phyloP scores from a whole-genome alignment of 1,139 yeast genomes.

The Lodderomyces orthopsilosis region DNA sequence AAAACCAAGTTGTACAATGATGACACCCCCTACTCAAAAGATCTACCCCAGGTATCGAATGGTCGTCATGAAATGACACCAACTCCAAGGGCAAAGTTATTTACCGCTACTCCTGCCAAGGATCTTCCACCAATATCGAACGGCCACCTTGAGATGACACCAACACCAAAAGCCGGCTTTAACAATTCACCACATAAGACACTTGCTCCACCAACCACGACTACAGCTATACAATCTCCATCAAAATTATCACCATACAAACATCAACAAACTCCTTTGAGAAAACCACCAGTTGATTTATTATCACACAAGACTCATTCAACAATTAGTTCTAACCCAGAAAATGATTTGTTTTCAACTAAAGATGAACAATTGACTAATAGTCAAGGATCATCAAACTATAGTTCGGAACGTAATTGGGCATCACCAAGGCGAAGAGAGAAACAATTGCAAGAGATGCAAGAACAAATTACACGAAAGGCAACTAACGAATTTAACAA shows the following conservation, averaged over 20 bases:
- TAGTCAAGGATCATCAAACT: constrained; percentile 26
- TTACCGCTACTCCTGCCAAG: constrained; percentile 1
- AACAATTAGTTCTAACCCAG: constrained; percentile 20
- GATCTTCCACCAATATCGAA: constrained; percentile 1
- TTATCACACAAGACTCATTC: constrained; percentile 21
- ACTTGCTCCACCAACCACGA: neutral
- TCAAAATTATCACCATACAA: constrained; percentile 1
- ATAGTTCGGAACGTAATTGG: constrained; percentile 40
- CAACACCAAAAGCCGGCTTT: constrained; percentile 1
- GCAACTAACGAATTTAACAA: constrained; percentile 16
- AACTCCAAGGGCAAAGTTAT: constrained; percentile 1
- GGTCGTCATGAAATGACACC: neutral
- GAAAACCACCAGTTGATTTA: constrained; percentile 20
- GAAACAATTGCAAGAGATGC: constrained; percentile 34
- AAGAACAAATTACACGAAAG: constrained; percentile 38
- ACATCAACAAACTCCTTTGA: constrained; percentile 16
- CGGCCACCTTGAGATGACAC: neutral
- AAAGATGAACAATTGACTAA: constrained; percentile 35
- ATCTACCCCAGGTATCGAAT: neutral
- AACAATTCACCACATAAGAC: constrained; percentile 1
- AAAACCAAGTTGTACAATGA: neutral
- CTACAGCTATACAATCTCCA: neutral
- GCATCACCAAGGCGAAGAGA: constrained; percentile 49
- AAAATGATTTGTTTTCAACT: constrained; percentile 18
- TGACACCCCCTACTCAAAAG: neutral